Percentiles rank a stretch among this genome's conserved stretches.
These are phyloP conservation scores for Syzygium oleosum DNA, from an alignment of 345 rosid species.

Conservation along the genomic window DNA sequence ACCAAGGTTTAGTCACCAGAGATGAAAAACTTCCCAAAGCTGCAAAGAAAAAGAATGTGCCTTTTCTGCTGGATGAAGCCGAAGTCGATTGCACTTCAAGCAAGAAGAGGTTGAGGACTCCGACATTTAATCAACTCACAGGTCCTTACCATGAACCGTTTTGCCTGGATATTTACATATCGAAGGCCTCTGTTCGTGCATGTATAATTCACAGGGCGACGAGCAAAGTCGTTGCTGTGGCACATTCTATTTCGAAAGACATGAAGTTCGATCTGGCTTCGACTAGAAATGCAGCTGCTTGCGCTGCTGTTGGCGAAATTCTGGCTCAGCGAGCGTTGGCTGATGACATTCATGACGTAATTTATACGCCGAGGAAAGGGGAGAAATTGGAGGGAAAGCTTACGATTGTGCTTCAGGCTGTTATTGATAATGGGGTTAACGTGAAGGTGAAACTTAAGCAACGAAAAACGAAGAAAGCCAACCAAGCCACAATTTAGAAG, in stretches of 20 bases:
- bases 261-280: constrained; percentile 74
- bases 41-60: constrained; percentile 1
- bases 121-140: constrained; percentile 79
- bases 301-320: constrained; percentile 60
- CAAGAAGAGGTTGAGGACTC: constrained; percentile 44
- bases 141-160: constrained; percentile 86
- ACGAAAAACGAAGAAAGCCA: constrained; percentile 29
- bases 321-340: constrained; percentile 73
- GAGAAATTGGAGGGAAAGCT: constrained; percentile 78
- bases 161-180: constrained; percentile 72
- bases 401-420: constrained; percentile 63
- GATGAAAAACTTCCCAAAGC: constrained; percentile 7
- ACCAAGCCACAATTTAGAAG: neutral
- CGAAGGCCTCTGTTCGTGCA: constrained; percentile 77
- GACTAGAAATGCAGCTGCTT: constrained; percentile 59
- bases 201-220: constrained; percentile 76
- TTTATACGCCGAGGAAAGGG: constrained; percentile 80
- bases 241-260: constrained; percentile 85
- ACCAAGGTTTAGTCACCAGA: neutral
- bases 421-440: constrained; percentile 60
- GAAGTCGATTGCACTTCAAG: constrained; percentile 5
- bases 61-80: constrained; percentile 1
- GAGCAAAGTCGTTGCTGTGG: constrained; percentile 81
- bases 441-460: constrained; percentile 84
- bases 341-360: constrained; percentile 64